Conservation (phyloP, 1,139 yeast species). For the Geotrichum carabidarum region DNA sequence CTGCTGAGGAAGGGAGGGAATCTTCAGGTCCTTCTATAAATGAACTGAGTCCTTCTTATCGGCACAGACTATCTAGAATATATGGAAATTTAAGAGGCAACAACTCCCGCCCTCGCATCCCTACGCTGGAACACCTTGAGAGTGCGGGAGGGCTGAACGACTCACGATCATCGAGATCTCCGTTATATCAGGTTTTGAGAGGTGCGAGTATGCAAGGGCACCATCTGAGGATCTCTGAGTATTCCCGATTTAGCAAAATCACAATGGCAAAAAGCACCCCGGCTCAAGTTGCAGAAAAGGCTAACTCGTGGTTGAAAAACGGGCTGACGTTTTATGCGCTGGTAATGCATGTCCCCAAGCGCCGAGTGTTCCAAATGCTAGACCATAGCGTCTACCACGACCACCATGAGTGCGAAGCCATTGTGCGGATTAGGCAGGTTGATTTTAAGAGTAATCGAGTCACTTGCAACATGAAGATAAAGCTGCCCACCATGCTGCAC, state of each 20-base stretch:
- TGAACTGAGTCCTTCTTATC: too few relatives aligned
- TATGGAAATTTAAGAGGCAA: too few relatives aligned
- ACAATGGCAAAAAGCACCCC: neutral
- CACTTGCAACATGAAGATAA: neutral
- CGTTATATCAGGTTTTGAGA: too few relatives aligned
- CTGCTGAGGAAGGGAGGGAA: too few relatives aligned
- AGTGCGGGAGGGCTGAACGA: too few relatives aligned
- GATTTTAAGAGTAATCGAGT: neutral
- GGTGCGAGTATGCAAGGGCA: too few relatives aligned
- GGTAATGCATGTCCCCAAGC: neutral
- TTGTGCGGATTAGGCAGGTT: slow-evolving; percentile 1
- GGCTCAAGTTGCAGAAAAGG: slow-evolving; percentile 1
- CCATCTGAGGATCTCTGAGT: too few relatives aligned
- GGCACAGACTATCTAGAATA: too few relatives aligned
- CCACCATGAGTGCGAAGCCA: neutral
- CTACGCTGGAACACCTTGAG: too few relatives aligned
- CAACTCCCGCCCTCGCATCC: too few relatives aligned
- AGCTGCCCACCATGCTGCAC: neutral
- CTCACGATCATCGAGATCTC: too few relatives aligned
- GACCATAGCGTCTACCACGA: neutral
- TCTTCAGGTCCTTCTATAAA: too few relatives aligned
- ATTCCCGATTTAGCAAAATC: neutral
- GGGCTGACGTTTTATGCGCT: slow-evolving; percentile 3
- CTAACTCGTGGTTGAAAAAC: slow-evolving; percentile 2
- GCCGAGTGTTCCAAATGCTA: neutral